Evolutionary conservation across 1,139 yeast genomes (phyloP), one percentile per base, ranked within the genome.

Genomic region (Magnusiomyces magnusii): DNA sequence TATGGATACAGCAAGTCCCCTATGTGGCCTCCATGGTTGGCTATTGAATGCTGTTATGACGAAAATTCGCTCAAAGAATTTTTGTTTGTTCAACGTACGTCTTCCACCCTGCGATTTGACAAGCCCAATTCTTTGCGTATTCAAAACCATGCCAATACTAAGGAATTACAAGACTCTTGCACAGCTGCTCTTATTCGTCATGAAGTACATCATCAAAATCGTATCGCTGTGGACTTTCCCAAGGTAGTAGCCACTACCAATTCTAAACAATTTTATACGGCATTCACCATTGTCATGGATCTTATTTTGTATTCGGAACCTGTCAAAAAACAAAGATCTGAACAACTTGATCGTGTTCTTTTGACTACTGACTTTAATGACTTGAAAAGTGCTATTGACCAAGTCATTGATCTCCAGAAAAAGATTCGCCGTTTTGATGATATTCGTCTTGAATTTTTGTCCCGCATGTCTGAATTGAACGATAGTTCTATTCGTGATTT

Each of bases 21-120:
- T 23, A 67, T 71, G 21, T 89, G 97, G 97, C 93, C 96, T 0
- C 96, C 96, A 1, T 86, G 93, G 90, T 72, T 90, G 42, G 70
- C 77, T 0, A 66, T 82, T 56, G 98, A 92, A 69, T 78, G 86
- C 61, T 84, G 91, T 64, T 87, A 87, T 67, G 87, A 87, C 58
- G 80, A 84, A n/a, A 70, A 78, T 0, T 77, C 85, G 66, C 72
- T 86, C 54, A 73, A 76, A 47, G 75, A 78, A 34, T 81, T 84
- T 58, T 77, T 86, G 61, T 80, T 91, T 31, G 78, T 86, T 50
- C 84, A 85, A 60, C 80, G 81, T 59, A 80, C 87, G 1, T 80
- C 93, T 0, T 78, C 84, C 64, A 85, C 85, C 0, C 67, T 87
- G 24, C 76, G 88, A 1, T 79, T 78, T 64, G 86, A 82, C 62